A percentile compares a stretch with the other conserved stretches of the same genome.
Evolutionary conservation across 257 asterid genomes (phyloP).

Genomic region (Fraxinus excelsior): DNA sequence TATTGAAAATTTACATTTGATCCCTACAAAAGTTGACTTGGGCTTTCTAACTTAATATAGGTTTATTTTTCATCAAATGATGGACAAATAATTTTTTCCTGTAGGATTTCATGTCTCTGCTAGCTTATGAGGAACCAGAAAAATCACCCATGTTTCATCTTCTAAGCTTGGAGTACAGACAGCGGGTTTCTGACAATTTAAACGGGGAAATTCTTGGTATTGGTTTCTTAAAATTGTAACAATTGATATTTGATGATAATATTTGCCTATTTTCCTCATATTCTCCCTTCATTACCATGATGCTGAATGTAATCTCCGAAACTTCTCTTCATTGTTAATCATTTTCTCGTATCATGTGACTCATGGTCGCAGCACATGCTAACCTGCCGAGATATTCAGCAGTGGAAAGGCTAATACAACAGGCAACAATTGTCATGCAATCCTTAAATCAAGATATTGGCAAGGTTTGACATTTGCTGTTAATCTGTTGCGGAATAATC

Average conservation of each 20-base stretch:
- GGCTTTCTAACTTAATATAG: conserved; percentile 6
- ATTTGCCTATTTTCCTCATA: background rate
- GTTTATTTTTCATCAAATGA: conserved; percentile 12
- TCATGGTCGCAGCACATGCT: conserved; percentile 56
- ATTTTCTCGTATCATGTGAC: conserved; percentile 12
- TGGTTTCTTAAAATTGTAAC: conserved; percentile 14
- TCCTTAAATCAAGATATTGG: conserved; percentile 68
- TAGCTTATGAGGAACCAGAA: conserved; percentile 91
- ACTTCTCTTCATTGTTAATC: conserved; percentile 11
- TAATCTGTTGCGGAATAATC: conserved; percentile 17
- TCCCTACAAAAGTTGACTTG: background rate
- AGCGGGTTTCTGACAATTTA: conserved; percentile 75
- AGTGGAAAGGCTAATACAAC: conserved; percentile 82
- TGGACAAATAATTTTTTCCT: conserved; percentile 9
- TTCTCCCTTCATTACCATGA: background rate
- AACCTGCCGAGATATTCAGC: conserved; percentile 74
- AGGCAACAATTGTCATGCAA: conserved; percentile 73
- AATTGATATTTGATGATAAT: background rate
- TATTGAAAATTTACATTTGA: background rate
- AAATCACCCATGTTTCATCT: conserved; percentile 95
- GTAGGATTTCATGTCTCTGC: conserved; percentile 82
- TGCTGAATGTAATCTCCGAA: background rate
- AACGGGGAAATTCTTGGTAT: conserved; percentile 86
- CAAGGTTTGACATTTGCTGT: conserved; percentile 62
- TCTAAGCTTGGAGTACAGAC: conserved; percentile 70